A percentile compares a stretch with the other conserved stretches of the same genome.
These are phyloP conservation scores for Pichia cabralensis DNA, from an alignment of 805 yeast species.

Conservation along the genomic window DNA sequence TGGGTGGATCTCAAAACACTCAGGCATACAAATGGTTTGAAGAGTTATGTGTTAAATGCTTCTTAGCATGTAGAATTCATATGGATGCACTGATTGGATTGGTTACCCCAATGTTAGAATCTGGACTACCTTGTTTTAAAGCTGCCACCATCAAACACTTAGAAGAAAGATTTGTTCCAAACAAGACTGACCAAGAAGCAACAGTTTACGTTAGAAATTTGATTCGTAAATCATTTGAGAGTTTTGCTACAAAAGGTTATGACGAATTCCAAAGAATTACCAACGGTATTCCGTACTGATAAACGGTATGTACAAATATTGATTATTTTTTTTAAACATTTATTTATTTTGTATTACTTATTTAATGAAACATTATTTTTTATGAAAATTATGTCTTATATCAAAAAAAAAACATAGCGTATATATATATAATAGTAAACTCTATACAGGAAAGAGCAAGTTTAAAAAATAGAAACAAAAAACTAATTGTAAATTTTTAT, in stretches of 20 bases:
- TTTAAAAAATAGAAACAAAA: no score
- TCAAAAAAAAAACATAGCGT: no score
- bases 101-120: conserved; percentile 86
- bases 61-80: conserved; percentile 77
- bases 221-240: conserved; percentile 74
- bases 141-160: conserved; percentile 75
- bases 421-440: no score
- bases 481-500: no score
- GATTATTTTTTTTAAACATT: not conserved
- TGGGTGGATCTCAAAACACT: conserved; percentile 84
- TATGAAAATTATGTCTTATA: no score
- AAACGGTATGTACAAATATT: no score
- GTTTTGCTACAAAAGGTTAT: conserved; percentile 85
- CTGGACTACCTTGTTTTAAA: conserved; percentile 95
- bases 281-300: conserved; percentile 90
- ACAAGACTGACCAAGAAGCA: conserved; percentile 77
- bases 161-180: conserved; percentile 69
- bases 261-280: conserved; percentile 96
- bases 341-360: no score
- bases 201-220: conserved; percentile 65
- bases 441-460: no score
- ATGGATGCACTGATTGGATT: conserved; percentile 77
- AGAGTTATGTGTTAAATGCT: conserved; percentile 89
- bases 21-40: conserved; percentile 92
- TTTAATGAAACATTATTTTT: no score